phyloP scores from a whole-genome alignment of 2,329 filamentous ascomycete genomes.

The Penicillium sp. region DNA sequence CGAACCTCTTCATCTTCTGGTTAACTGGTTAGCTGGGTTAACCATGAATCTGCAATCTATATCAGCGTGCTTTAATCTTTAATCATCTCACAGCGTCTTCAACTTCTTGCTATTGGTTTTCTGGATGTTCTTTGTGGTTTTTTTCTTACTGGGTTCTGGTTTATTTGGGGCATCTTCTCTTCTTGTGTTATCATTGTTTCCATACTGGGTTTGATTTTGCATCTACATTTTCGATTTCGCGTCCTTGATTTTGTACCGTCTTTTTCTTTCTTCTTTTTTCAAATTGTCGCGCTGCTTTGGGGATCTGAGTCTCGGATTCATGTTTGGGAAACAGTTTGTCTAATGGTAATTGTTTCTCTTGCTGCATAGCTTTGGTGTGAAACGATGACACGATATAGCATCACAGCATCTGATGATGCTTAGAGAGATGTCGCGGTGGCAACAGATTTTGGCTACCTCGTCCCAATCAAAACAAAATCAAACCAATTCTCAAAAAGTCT shows the following conservation, averaged over 20 bases:
- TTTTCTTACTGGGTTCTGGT: conserved; percentile 1
- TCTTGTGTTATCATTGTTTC: neutral
- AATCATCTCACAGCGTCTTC: conserved; percentile 21
- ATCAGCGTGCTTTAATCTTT: conserved; percentile 25
- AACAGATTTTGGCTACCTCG: neutral
- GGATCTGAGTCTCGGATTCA: conserved; percentile 4
- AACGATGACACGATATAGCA: conserved; percentile 1
- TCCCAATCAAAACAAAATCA: neutral
- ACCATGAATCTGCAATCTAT: conserved; percentile 12
- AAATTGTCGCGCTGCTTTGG: conserved; percentile 1
- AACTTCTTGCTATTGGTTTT: conserved; percentile 1
- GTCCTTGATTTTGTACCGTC: conserved; percentile 1
- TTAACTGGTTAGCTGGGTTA: conserved; percentile 15
- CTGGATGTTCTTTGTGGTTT: neutral
- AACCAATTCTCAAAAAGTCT: neutral
- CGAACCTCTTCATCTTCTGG: neutral
- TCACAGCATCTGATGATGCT: neutral
- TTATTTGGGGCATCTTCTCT: neutral
- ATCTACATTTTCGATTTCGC: neutral
- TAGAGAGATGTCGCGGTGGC: neutral
- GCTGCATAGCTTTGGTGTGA: conserved; percentile 6
- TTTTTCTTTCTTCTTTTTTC: neutral
- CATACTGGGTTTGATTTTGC: neutral
- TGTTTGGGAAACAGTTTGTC: conserved; percentile 3
- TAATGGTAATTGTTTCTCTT: conserved; percentile 11